A percentile compares a stretch with the other conserved stretches of the same genome.
Evolutionary conservation across 2,329 filamentous ascomycete genomes (phyloP).

Genomic region (Sporothrix curviconia): DNA sequence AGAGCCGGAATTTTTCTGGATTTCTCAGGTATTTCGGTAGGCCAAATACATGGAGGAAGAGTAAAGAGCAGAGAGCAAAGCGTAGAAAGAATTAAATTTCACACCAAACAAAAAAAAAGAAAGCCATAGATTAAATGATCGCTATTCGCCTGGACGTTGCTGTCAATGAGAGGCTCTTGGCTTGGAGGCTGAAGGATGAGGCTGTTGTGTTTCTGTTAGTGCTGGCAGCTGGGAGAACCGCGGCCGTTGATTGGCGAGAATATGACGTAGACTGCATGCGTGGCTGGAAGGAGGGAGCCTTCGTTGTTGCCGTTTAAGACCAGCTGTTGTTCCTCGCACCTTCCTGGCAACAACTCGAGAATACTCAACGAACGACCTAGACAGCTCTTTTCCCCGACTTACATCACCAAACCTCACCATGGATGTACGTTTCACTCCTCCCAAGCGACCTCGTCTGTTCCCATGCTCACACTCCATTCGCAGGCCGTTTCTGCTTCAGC

Average conservation of each 20-base stretch:
- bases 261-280: constrained; percentile 2
- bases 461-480: background rate
- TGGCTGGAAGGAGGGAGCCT: background rate
- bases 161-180: background rate
- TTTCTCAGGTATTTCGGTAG: no score
- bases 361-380: no score
- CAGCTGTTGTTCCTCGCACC: no score
- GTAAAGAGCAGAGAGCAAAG: no score
- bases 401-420: background rate
- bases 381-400: background rate
- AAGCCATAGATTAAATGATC: no score
- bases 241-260: background rate
- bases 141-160: no score
- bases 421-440: constrained; percentile 3
- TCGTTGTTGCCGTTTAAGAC: background rate
- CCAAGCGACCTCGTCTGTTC: background rate
- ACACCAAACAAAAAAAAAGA: no score
- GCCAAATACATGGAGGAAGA: no score
- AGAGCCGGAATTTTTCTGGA: no score
- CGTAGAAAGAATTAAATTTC: no score
- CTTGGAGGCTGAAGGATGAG: background rate
- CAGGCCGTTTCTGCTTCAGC: constrained; percentile 46
- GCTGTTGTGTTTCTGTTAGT: background rate
- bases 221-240: background rate
- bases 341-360: no score